Evolutionary conservation across 2,329 filamentous ascomycete genomes (phyloP).

Genomic region (Neocatenulostroma microsporum): DNA sequence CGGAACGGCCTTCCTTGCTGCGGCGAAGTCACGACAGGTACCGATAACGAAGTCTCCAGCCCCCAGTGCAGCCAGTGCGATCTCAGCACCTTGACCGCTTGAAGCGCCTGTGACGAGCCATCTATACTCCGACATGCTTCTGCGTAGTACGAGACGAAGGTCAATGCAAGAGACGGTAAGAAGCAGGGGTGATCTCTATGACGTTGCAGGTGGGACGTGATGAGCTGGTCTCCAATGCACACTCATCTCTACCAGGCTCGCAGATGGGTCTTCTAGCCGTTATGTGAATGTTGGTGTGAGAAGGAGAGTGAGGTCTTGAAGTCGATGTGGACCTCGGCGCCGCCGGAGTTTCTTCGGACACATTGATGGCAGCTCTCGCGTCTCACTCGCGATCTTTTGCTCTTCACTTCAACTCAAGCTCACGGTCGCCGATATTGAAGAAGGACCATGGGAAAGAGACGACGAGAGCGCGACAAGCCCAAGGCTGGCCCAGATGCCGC

Average conservation of each 20-base stretch:
- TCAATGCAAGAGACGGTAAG: too few relatives aligned
- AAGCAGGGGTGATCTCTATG: too few relatives aligned
- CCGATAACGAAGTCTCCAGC: conserved; percentile 13
- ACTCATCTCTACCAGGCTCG: too few relatives aligned
- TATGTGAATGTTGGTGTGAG: too few relatives aligned
- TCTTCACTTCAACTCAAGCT: too few relatives aligned
- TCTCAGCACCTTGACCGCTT: conserved; percentile 13
- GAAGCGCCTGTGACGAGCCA: conserved; percentile 16
- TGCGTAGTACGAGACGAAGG: too few relatives aligned
- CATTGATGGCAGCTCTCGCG: background rate
- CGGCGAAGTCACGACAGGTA: conserved; percentile 11
- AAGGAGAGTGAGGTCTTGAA: too few relatives aligned
- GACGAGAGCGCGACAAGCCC: conserved; percentile 27
- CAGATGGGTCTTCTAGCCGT: too few relatives aligned
- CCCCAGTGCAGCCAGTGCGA: conserved; percentile 13
- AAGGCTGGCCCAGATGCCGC: conserved; percentile 21
- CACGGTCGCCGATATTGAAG: background rate
- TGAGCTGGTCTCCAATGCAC: too few relatives aligned
- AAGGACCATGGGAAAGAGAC: too few relatives aligned
- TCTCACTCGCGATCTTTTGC: background rate
- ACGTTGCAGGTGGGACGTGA: too few relatives aligned
- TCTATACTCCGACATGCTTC: background rate
- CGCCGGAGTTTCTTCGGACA: conserved; percentile 3
- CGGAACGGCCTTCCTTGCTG: conserved; percentile 4
- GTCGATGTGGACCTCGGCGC: too few relatives aligned